phyloP scores from a whole-genome alignment of 805 yeast genomes.

The Lipomyces mesembrius region DNA sequence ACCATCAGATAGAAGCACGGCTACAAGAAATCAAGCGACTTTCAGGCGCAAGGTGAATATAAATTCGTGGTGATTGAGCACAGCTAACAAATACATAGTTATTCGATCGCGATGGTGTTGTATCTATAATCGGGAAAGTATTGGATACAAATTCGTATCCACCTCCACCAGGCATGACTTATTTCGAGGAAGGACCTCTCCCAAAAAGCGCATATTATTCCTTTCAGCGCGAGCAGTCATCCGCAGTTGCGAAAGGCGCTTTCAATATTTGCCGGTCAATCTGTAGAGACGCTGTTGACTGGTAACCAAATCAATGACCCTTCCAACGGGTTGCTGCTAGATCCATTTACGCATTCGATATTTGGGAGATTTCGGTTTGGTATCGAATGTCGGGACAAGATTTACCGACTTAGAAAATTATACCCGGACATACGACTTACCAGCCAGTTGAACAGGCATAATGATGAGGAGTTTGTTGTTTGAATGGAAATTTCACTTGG shows the following conservation, averaged over 20 bases:
- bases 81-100: constrained; percentile 2
- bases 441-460: neutral
- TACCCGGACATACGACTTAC: neutral
- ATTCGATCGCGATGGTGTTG: constrained; percentile 3
- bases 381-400: neutral
- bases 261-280: constrained; percentile 1
- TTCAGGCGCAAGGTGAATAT: neutral
- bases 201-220: constrained; percentile 4
- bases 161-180: neutral
- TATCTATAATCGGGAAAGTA: constrained; percentile 1
- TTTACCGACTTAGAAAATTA: neutral
- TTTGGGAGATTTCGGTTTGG: constrained; percentile 2
- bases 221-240: neutral
- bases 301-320: constrained; percentile 1
- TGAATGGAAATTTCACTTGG: neutral
- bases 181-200: neutral
- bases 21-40: neutral
- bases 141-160: neutral
- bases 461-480: neutral
- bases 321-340: neutral
- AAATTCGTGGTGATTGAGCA: neutral
- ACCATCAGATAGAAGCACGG: constrained; percentile 1
- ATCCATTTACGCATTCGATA: neutral
- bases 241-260: neutral
- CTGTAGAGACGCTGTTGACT: neutral